Evolutionary conservation across 164 flowering plant genomes (phyloP).

Genomic region (Santalum album): DNA sequence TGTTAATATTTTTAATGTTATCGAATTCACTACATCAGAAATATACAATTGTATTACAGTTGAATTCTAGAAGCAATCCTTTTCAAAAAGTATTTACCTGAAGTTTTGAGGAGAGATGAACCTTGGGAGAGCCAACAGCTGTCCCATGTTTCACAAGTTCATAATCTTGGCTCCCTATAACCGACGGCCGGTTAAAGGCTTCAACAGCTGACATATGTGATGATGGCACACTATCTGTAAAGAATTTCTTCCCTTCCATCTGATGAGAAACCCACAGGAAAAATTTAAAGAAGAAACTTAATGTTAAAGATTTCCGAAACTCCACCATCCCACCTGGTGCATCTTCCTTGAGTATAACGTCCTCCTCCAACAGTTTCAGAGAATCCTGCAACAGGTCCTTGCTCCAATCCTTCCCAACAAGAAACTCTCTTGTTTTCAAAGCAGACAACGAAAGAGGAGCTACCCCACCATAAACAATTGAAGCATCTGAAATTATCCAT

Average conservation of each 20-base stretch:
- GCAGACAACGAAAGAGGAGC: slow-evolving; percentile 75
- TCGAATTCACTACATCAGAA: no score
- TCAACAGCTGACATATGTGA: slow-evolving; percentile 71
- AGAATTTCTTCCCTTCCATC: slow-evolving; percentile 34
- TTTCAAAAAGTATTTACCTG: slow-evolving; percentile 40
- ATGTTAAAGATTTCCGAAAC: slow-evolving; percentile 76
- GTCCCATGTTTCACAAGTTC: slow-evolving; percentile 70
- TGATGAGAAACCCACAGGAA: slow-evolving; percentile 76
- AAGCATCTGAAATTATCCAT: slow-evolving; percentile 73
- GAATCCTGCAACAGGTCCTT: slow-evolving; percentile 49
- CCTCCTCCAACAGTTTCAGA: slow-evolving; percentile 43
- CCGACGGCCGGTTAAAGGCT: slow-evolving; percentile 38
- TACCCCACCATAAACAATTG: slow-evolving; percentile 90
- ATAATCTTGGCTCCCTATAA: slow-evolving; percentile 64
- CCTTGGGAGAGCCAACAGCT: slow-evolving; percentile 80
- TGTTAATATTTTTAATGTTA: no score
- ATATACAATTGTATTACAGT: no score
- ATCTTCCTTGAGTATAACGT: slow-evolving; percentile 59
- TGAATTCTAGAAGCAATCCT: not conserved
- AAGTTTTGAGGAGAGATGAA: slow-evolving; percentile 86
- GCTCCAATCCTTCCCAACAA: slow-evolving; percentile 71
- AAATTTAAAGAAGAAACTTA: slow-evolving; percentile 91
- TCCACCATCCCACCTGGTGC: slow-evolving; percentile 99
- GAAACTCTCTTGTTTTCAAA: slow-evolving; percentile 38
- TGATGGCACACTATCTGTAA: slow-evolving; percentile 23